Percentiles rank a stretch among this genome's conserved stretches.
Evolutionary conservation across 176 grass and related monocot genomes (phyloP).

Genomic region (Oropetium thomaeum): DNA sequence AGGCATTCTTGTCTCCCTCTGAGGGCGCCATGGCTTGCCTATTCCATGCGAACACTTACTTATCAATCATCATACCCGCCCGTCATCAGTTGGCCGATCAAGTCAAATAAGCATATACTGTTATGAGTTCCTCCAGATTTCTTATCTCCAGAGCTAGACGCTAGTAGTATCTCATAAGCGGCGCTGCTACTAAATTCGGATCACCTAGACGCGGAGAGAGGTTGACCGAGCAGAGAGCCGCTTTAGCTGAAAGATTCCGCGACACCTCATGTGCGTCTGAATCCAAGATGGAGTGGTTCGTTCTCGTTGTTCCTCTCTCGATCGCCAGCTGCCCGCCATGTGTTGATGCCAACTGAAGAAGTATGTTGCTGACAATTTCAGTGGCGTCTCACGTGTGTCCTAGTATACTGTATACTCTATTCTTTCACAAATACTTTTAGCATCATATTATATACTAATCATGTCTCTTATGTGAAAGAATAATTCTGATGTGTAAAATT

Average conservation of each 20-base stretch:
- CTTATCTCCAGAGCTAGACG: neutral
- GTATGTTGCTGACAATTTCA: neutral
- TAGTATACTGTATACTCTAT: neutral
- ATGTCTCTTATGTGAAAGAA: no score
- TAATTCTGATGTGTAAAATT: no score
- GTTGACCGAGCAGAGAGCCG: neutral
- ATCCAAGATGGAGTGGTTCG: slow-evolving; percentile 6
- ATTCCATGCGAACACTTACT: neutral
- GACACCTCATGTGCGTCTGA: slow-evolving; percentile 1
- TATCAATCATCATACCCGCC: neutral
- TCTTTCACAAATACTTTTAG: no score
- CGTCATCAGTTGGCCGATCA: neutral
- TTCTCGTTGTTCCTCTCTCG: neutral
- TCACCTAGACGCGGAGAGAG: neutral
- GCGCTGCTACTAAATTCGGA: slow-evolving; percentile 15
- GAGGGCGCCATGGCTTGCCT: neutral
- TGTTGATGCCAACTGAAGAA: neutral
- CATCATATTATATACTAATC: no score
- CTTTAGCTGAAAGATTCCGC: slow-evolving; percentile 18
- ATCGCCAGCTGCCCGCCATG: neutral
- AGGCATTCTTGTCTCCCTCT: neutral
- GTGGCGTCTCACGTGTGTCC: neutral
- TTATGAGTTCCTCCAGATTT: neutral
- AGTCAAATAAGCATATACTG: neutral
- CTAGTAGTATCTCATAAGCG: neutral